Evolutionary conservation across 2,329 filamentous ascomycete species (phyloP), one percentile per base, ranked within the genome.

Genomic region (Colletotrichum gloeosporioides): DNA sequence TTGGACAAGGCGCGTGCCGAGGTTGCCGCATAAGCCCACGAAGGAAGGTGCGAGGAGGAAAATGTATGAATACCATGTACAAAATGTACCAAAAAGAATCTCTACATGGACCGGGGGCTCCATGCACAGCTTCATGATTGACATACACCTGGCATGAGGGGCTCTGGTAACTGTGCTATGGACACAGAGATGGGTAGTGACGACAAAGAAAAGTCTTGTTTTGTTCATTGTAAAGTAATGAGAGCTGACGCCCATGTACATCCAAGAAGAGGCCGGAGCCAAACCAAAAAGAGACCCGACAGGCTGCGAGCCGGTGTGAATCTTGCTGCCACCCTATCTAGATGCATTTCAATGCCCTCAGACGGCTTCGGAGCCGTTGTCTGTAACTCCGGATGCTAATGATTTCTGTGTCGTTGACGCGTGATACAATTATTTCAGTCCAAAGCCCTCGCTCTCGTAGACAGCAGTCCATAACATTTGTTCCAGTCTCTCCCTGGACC

Each of bases 391-490:
- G 15, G 18, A 62, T 76, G 66, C 59, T 61, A 18, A 74, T 65
- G 61, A 67, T 69, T 49, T 49, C 64, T 31, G 36, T 32, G 53
- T 76, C 70, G 53, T 76, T 69, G 59, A 36, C 70, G 36, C 70
- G 61, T 76, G 18, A 74, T 61, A 73, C 34, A 36, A 36, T 88
- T 82, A 96, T 83, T 96, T 97, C 83, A 98, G 88, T 36, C 96
- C 96, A 89, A 98, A 98, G 4, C 96, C 96, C 83, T 98, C 95
- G 81, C 96, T 98, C 84, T 96, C 95, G 78, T 92, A 88, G n/a
- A 98, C 95, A 6, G 96, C 96, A 77, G 92, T 91, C 95, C 96
- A 98, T 36, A 98, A 86, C 87, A 93, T 92, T 68, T 84, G 86
- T 83, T 95, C 93, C 75, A 98, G 83, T 79, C 91, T 93, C 81